phyloP scores from a whole-genome alignment of 1,139 yeast genomes.

The Saccharomyces hybrid region DNA sequence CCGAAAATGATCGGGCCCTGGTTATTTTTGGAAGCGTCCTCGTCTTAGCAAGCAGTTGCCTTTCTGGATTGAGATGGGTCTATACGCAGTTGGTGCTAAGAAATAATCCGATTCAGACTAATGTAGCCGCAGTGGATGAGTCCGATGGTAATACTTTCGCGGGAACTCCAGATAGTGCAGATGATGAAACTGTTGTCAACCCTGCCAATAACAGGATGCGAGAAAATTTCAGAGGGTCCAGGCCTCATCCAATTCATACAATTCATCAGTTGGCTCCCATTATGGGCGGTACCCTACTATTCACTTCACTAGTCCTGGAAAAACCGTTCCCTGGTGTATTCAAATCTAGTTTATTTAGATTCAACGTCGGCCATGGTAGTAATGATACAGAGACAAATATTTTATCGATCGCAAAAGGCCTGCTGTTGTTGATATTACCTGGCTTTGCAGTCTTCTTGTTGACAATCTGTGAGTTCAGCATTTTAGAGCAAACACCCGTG shows the following conservation, averaged over 20 bases:
- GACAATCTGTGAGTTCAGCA: conserved; percentile 84
- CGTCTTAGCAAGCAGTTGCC: conserved; percentile 69
- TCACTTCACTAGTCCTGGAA: conserved; percentile 34
- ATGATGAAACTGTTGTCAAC: background rate
- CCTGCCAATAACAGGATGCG: background rate
- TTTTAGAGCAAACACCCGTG: conserved; percentile 75
- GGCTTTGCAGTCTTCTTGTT: conserved; percentile 83
- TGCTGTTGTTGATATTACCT: conserved; percentile 61
- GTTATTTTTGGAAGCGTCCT: conserved; percentile 53
- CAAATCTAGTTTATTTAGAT: conserved; percentile 19
- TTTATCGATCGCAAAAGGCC: conserved; percentile 37
- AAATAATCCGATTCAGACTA: conserved; percentile 6
- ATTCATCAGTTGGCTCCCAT: conserved; percentile 79
- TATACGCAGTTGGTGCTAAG: conserved; percentile 70
- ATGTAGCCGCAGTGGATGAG: conserved; percentile 2
- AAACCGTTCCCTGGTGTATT: conserved; percentile 25
- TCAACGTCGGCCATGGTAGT: conserved; percentile 6
- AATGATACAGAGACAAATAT: conserved; percentile 12
- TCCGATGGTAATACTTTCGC: background rate
- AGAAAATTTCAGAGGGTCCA: conserved; percentile 7
- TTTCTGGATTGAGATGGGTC: conserved; percentile 93
- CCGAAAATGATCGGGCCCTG: conserved; percentile 15
- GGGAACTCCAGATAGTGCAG: background rate
- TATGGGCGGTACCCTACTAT: conserved; percentile 58
- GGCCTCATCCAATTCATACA: conserved; percentile 69